Base-by-base conservation (phyloP, 2,329 filamentous ascomycete species). In the Beauveria varroae region DNA sequence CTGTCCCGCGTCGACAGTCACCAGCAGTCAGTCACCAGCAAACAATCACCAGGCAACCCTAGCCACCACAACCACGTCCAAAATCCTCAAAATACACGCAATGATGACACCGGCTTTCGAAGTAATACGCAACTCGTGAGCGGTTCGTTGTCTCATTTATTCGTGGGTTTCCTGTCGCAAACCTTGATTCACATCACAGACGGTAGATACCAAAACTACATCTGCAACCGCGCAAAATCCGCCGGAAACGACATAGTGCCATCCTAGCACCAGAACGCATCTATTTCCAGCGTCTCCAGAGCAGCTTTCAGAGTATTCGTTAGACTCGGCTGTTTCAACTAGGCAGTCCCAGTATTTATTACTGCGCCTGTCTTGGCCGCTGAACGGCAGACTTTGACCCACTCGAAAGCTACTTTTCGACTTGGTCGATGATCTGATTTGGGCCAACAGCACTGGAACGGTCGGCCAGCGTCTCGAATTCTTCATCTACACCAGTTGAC, bases 361-460 rank as follows among this genome's bases (percentile, higher is more conserved):
- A 37, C 47, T 34, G 30, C 30, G 40, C 20, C 37, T 44, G 37
- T 43, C 37, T 43, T 18, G 52, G 22, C 52, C 12, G 18, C 53
- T n/a, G n/a, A 9, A 6, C 3, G 18, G 20, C 40, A 9, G n/a
- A n/a, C 40, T 22, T 57, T 20, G 56, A 58, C 56, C 56, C 56
- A 58, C 56, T 58, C 51, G 34, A 44, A 44, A 51, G 56, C 56
- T 58, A 57, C 43, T 41, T 40, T 57, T 50, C 20, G 44, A 9
- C 30, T 30, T 52, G 56, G 34, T 37, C 3, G 34, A 51, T 58
- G 56, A 51, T 51, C 46, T 43, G 56, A 58, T 34, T 58, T 24
- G 46, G 16, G 56, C 46, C 56, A 5, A 20, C 46, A 40, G 43
- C 5, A 28, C 24, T 8, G 22, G 7, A 18, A 4, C 30, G 14